phyloP scores from a whole-genome alignment of 164 flowering plant genomes.

The Vitis labrusca region DNA sequence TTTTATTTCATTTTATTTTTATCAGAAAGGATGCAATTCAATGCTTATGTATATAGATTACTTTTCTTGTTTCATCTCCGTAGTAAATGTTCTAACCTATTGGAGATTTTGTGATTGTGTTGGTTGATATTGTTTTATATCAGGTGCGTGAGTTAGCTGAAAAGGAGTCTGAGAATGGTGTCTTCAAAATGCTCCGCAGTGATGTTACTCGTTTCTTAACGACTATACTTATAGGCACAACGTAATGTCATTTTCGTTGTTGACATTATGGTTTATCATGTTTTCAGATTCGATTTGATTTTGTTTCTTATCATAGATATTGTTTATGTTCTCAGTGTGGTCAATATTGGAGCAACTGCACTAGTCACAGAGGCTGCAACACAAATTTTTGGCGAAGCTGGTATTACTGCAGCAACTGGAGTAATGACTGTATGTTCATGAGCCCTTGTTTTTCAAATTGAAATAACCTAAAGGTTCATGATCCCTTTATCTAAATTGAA shows the following conservation, averaged over 20 bases:
- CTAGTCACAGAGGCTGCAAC: conserved; percentile 98
- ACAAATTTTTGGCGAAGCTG: conserved; percentile 95
- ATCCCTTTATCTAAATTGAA: background rate
- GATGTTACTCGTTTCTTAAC: conserved; percentile 98
- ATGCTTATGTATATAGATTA: no score
- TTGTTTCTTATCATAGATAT: conserved; percentile 25
- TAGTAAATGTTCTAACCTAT: background rate
- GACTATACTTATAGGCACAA: conserved; percentile 97
- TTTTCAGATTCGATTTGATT: conserved; percentile 10
- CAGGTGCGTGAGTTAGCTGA: conserved; percentile 98
- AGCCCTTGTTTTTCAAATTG: background rate
- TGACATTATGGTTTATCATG: background rate
- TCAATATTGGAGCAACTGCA: conserved; percentile 98
- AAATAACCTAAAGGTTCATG: no score
- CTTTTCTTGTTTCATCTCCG: background rate
- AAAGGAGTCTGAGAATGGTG: conserved; percentile 89
- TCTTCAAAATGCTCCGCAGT: conserved; percentile 87
- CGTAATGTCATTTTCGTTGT: conserved; percentile 48
- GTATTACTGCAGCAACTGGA: conserved; percentile 96
- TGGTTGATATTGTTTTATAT: conserved; percentile 9
- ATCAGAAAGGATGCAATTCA: no score
- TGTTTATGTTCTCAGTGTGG: conserved; percentile 61
- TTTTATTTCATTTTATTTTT: no score
- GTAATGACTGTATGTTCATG: conserved; percentile 86
- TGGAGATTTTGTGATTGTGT: background rate